A percentile compares a stretch with the other conserved stretches of the same genome.
Conservation (phyloP, 2,329 filamentous ascomycete species). For the Pseudogymnoascus sp. region DNA sequence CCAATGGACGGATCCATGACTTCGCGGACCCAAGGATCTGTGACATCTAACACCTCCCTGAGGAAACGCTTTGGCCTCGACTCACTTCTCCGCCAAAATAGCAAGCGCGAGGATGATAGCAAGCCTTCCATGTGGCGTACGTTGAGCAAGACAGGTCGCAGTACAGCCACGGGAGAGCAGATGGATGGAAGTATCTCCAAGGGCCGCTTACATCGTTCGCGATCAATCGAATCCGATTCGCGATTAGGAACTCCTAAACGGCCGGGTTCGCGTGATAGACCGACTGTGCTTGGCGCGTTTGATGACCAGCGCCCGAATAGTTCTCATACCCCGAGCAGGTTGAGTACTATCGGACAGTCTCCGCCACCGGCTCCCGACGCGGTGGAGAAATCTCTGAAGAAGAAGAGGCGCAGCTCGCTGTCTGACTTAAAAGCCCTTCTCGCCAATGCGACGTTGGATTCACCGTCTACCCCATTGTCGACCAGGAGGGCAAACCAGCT, state of each 20-base stretch:
- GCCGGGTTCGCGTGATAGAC: slow-evolving; percentile 51
- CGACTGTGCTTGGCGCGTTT: slow-evolving; percentile 54
- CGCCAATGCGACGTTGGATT: slow-evolving; percentile 46
- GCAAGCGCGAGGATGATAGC: slow-evolving; percentile 62
- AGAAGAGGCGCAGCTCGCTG: slow-evolving; percentile 83
- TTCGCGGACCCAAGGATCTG: slow-evolving; percentile 46
- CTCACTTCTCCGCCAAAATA: slow-evolving; percentile 67
- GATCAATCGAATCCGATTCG: slow-evolving; percentile 65
- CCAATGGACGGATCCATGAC: slow-evolving; percentile 22
- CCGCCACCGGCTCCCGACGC: slow-evolving; percentile 31
- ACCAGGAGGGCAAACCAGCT: slow-evolving; percentile 8
- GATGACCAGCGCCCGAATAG: slow-evolving; percentile 51
- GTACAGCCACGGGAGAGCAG: slow-evolving; percentile 49
- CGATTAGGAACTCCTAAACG: slow-evolving; percentile 40
- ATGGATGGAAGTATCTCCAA: slow-evolving; percentile 54
- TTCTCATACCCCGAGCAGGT: slow-evolving; percentile 38
- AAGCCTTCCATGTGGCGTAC: slow-evolving; percentile 75
- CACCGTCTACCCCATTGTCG: slow-evolving; percentile 31
- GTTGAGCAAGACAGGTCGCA: slow-evolving; percentile 71
- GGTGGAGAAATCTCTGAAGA: slow-evolving; percentile 45
- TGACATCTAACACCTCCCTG: slow-evolving; percentile 78
- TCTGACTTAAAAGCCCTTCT: slow-evolving; percentile 74
- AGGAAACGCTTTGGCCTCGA: slow-evolving; percentile 78
- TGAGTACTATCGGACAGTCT: slow-evolving; percentile 27
- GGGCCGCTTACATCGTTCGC: slow-evolving; percentile 58